Evolutionary conservation across 2,329 filamentous ascomycete species (phyloP).

Genomic region (Periconia digitata): DNA sequence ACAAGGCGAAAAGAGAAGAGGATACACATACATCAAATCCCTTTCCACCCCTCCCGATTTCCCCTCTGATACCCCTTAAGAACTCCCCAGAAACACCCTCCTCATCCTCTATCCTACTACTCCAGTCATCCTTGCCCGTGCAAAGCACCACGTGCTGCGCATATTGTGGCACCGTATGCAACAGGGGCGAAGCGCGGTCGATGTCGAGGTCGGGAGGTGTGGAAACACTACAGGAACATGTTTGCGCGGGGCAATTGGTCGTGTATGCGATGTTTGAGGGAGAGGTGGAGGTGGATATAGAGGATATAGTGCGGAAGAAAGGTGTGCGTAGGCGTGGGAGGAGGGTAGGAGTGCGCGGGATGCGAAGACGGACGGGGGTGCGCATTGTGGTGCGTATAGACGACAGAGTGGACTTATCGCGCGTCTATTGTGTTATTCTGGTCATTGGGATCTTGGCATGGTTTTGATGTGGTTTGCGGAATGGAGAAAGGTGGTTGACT

Average conservation of each 20-base stretch:
- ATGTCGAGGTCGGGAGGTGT: slow-evolving; percentile 67
- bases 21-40: slow-evolving; percentile 49
- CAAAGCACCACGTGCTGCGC: slow-evolving; percentile 81
- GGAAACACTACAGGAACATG: slow-evolving; percentile 71
- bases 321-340: neutral
- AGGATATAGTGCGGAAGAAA: neutral
- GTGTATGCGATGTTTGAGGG: slow-evolving; percentile 21
- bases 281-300: neutral
- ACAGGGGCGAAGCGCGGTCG: slow-evolving; percentile 68
- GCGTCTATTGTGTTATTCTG: no score
- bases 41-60: slow-evolving; percentile 46
- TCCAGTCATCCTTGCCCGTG: slow-evolving; percentile 80
- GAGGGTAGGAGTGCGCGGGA: neutral
- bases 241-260: slow-evolving; percentile 68
- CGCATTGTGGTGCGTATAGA: no score
- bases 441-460: no score
- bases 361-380: neutral
- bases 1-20: slow-evolving; percentile 1
- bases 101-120: slow-evolving; percentile 81
- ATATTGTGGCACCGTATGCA: slow-evolving; percentile 77
- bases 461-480: no score
- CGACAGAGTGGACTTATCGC: no score
- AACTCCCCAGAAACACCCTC: slow-evolving; percentile 55
- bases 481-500: no score
- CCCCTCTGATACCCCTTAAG: slow-evolving; percentile 68